Percentiles rank a stretch among this genome's conserved stretches.
Conservation (phyloP, 257 asterid genomes). For the Agastache rugosa region DNA sequence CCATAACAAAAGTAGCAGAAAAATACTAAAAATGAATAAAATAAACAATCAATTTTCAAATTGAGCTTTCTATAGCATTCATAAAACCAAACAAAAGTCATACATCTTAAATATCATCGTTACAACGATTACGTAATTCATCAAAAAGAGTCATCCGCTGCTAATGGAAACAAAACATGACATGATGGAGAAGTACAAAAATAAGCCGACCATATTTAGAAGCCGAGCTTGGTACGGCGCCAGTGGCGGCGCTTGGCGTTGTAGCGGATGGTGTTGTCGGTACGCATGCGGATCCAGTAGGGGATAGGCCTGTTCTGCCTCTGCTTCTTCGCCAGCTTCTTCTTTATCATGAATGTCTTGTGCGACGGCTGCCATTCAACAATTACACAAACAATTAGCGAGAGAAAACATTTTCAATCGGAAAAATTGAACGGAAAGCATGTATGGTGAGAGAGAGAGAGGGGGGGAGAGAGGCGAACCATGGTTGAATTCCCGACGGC, state of each 20-base stretch:
- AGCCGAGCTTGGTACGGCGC: conserved; percentile 98
- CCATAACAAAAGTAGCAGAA: neutral
- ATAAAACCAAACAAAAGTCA: conserved; percentile 16
- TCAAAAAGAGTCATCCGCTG: conserved; percentile 17
- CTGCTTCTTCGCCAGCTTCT: conserved; percentile 92
- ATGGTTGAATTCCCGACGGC: conserved; percentile 39
- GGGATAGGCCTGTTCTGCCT: conserved; percentile 93
- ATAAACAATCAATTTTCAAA: conserved; percentile 5
- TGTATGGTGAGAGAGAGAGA: neutral
- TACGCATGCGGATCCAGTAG: conserved; percentile 82
- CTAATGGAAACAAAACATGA: conserved; percentile 28
- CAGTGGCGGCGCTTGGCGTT: conserved; percentile 94
- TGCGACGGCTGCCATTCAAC: conserved; percentile 71
- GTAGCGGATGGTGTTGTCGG: conserved; percentile 90
- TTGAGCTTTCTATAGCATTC: conserved; percentile 16
- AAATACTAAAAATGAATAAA: neutral
- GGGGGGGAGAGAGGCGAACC: conserved; percentile 38
- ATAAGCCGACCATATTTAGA: conserved; percentile 39
- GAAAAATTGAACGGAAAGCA: neutral
- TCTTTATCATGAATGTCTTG: conserved; percentile 82
- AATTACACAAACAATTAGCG: conserved; percentile 3
- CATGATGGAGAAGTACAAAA: neutral
- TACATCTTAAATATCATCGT: conserved; percentile 14
- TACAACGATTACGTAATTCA: neutral
- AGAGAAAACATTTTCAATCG: neutral